Conservation (phyloP, 495 filamentous ascomycete genomes). For the Viridothelium virens region DNA sequence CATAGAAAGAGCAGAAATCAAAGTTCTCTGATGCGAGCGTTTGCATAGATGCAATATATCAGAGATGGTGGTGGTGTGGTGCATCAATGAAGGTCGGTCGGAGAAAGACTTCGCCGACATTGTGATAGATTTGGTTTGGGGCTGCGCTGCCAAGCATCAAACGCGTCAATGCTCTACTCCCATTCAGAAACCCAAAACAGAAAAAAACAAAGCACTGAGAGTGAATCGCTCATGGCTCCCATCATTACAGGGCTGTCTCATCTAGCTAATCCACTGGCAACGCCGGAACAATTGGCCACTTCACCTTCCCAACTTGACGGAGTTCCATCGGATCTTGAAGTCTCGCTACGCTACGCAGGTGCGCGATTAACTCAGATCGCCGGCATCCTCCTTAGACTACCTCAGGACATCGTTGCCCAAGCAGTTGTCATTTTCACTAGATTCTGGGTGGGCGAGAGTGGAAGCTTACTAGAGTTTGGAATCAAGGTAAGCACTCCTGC, state of each 20-base stretch:
- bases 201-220: neutral
- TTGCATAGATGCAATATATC: neutral
- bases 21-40: neutral
- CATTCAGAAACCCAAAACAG: neutral
- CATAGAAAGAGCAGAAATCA: neutral
- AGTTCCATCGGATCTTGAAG: conserved; percentile 70
- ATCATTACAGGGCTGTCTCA: conserved; percentile 34
- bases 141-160: too few species aligned
- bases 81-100: neutral
- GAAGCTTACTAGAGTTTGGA: conserved; percentile 51
- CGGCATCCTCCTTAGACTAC: conserved; percentile 73
- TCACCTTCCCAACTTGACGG: conserved; percentile 60
- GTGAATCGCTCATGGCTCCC: conserved; percentile 17
- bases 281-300: conserved; percentile 65
- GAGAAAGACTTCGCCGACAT: neutral
- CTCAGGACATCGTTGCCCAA: conserved; percentile 82
- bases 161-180: neutral
- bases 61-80: neutral
- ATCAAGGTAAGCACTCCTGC: conserved; percentile 41
- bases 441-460: conserved; percentile 71
- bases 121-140: too few species aligned
- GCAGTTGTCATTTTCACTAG: conserved; percentile 82
- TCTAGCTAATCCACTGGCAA: conserved; percentile 81
- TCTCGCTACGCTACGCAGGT: conserved; percentile 56
- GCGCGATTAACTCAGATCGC: conserved; percentile 80